Evolutionary conservation across 2,329 filamentous ascomycete species (phyloP), one percentile per base, ranked within the genome.

Genomic region (Chrysosporium keratinophilum): DNA sequence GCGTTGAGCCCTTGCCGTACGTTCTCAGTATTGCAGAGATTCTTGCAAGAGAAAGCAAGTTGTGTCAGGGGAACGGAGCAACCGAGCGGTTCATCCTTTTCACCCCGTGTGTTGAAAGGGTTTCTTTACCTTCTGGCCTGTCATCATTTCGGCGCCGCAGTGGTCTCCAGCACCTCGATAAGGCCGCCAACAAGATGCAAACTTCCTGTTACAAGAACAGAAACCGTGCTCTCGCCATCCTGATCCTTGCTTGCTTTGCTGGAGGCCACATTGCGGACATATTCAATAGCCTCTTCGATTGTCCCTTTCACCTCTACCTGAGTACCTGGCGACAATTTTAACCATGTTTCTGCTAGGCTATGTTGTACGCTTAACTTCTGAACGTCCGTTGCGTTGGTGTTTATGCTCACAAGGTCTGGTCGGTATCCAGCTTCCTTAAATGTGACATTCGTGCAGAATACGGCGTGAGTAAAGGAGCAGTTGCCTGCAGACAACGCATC

Each of bases 161-260:
- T 42, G 14, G 44, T 35, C 51, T 86, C 87, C 55, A 94, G 68
- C 0, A 86, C 82, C 66, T 86, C 83, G 50, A 95, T 72, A 44
- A 89, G 74, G 10, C 85, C 87, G 6, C 89, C 88, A 0, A 90
- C 88, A 39, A 95, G 76, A 74, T 95, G 85, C 63, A 95, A 71
- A 66, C 88, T 94, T 1, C 89, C 89, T 12, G 89, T 95, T 9
- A 88, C 83, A 52, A 95, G 71, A 0, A 84, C 80, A 65, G 82
- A 79, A 14, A 81, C 74, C 11, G n/a, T 20, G 5, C 15, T 28
- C 12, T 40, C 17, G 17, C 39, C 44, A 20, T 15, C 62, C 31
- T 58, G 52, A 17, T 63, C 60, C 20, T 51, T 56, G 51, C 35
- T 64, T 47, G 15, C 42, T 23, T n/a, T 56, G 52, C 63, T 66